Base-by-base conservation (phyloP, 176 grass and related monocot genomes). In the Oryza brachyantha region DNA sequence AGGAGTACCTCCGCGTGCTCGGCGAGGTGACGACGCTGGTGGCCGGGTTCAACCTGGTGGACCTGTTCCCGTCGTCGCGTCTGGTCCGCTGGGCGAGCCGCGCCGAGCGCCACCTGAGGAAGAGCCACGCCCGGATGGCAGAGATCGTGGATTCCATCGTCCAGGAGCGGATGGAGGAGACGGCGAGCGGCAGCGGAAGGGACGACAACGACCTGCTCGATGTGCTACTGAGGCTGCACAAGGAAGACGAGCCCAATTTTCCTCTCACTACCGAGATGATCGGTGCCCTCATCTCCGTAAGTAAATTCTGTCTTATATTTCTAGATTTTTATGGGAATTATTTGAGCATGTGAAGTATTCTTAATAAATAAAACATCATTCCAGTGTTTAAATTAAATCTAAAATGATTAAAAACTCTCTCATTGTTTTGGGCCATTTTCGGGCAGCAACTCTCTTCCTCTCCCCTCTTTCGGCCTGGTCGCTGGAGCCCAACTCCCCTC, bases 1-100 rank as follows among this genome's bases (percentile, higher is more conserved):
- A 59, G 27, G 61, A 29, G 29, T 85, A 85, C 72, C 76, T 88
- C 66, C 42, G 63, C 28, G 61, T 67, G 34, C 48, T 88, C 45
- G 40, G 61, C 60, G 40, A 34, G 63, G 34, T 80, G 31, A 7
- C 64, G 17, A 36, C 39, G 34, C 66, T 88, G n/a, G 54, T 68
- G 5, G 76, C 73, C 10, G 90, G 86, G 34, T 83, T 86, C 68
- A 92, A 35, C 66, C 40, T 86, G 43, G 69, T 54, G 19, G 86
- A 88, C 77, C 79, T 85, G 29, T 92, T 85, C 78, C 90, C 90
- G 35, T 88, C 82, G 34, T 79, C 84, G 11, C 81, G 32, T 21
- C 42, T 77, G 61, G 54, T 88, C 42, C 14, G 69, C 19, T 73
- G 80, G 69, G 59, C 74, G 59, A 82, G 80, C 69, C 2, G 41